These are phyloP conservation scores for Diaporthe vaccinii DNA, from an alignment of 2,329 filamentous ascomycete species.

Conservation along the genomic window DNA sequence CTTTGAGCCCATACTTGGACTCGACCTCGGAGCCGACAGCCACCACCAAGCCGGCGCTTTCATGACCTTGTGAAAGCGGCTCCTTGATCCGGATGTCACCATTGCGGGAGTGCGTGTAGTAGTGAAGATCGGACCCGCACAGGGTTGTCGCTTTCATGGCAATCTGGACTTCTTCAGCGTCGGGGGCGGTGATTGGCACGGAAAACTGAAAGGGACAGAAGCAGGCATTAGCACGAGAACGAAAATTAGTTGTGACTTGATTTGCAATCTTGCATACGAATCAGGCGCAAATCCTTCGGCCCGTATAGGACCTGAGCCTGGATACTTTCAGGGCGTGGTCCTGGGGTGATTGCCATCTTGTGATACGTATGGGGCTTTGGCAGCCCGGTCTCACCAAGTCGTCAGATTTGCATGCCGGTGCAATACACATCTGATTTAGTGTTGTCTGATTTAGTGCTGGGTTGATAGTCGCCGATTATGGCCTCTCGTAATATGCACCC, in stretches of 20 bases:
- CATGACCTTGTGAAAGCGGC: slow-evolving; percentile 72
- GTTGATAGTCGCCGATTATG: not conserved
- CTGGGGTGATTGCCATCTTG: not conserved
- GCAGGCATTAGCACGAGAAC: not conserved
- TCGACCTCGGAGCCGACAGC: not conserved
- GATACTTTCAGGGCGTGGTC: not conserved
- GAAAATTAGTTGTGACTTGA: no score
- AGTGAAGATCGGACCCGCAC: slow-evolving; percentile 77
- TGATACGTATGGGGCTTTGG: not conserved
- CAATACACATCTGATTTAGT: not conserved
- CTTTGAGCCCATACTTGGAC: not conserved
- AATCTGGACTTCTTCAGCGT: slow-evolving; percentile 68
- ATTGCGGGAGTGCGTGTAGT: slow-evolving; percentile 76
- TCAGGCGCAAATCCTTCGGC: not conserved
- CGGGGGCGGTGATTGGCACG: slow-evolving; percentile 55
- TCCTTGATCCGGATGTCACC: slow-evolving; percentile 72
- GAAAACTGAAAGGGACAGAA: not conserved
- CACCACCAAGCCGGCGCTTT: slow-evolving; percentile 58
- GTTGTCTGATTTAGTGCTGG: not conserved
- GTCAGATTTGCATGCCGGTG: not conserved
- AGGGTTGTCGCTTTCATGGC: slow-evolving; percentile 72
- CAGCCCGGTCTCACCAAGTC: not conserved
- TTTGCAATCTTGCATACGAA: not conserved
- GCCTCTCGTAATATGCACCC: not conserved
- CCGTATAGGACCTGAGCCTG: slow-evolving; percentile 3